Percentiles rank a stretch among this genome's conserved stretches.
phyloP scores from a whole-genome alignment of 352 stramenopile genomes.

The Bremia lactucae region DNA sequence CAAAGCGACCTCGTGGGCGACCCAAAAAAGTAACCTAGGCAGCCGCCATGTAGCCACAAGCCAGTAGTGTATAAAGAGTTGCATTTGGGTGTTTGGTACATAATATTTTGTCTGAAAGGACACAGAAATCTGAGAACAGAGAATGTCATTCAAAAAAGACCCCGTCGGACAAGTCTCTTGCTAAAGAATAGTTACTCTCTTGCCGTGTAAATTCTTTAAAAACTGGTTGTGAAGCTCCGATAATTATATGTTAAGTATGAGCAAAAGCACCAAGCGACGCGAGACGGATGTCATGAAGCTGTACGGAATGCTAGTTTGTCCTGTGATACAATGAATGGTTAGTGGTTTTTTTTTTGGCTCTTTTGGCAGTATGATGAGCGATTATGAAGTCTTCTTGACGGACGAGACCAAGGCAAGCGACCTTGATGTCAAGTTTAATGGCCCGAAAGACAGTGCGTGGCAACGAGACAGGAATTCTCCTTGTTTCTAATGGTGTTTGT shows the following conservation, averaged over 20 bases:
- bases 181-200: background rate
- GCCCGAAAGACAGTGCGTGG: conserved; percentile 70
- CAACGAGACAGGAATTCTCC: background rate
- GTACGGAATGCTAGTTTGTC: conserved; percentile 25
- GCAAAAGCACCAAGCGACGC: conserved; percentile 69
- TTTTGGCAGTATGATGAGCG: conserved; percentile 78
- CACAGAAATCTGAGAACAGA: no score
- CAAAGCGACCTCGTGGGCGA: conserved; percentile 8
- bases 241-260: conserved; percentile 25
- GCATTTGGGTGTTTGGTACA: background rate
- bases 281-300: conserved; percentile 89
- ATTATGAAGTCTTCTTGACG: conserved; percentile 80
- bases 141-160: no score
- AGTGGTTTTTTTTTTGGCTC: background rate
- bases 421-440: conserved; percentile 81
- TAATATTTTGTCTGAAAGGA: no score
- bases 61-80: background rate
- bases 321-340: background rate
- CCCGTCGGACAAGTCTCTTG: no score
- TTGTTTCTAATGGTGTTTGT: conserved; percentile 6
- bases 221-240: background rate
- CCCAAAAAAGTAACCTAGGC: conserved; percentile 18
- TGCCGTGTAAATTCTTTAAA: conserved; percentile 1
- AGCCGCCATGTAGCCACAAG: conserved; percentile 9
- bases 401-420: conserved; percentile 76